Evolutionary conservation across 345 rosid genomes (phyloP).

Genomic region (Orychophragmus violaceus): DNA sequence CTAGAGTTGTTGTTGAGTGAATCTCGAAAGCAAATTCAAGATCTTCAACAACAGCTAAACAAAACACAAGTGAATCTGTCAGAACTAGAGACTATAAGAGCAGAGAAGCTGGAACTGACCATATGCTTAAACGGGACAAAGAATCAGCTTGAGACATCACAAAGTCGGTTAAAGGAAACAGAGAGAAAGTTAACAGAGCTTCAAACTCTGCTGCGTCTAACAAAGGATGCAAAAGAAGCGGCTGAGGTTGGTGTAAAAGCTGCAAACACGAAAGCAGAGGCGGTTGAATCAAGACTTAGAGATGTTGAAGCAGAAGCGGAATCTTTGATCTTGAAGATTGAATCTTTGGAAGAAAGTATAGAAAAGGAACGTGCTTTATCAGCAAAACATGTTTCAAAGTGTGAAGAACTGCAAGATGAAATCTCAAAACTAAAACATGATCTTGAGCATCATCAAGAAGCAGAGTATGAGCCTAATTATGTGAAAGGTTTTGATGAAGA

Average conservation of each 20-base stretch:
- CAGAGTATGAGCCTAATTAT: constrained; percentile 32
- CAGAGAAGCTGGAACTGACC: constrained; percentile 48
- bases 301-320: constrained; percentile 45
- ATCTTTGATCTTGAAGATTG: constrained; percentile 40
- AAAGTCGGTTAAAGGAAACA: constrained; percentile 38
- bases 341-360: constrained; percentile 36
- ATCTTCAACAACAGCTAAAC: constrained; percentile 36
- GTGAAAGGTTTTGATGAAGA: constrained; percentile 35
- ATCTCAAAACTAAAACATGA: constrained; percentile 46
- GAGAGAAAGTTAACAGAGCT: constrained; percentile 42
- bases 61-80: constrained; percentile 40
- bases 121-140: constrained; percentile 42
- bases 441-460: constrained; percentile 33
- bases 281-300: constrained; percentile 47
- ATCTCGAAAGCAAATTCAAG: constrained; percentile 28
- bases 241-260: constrained; percentile 42
- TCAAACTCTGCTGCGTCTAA: constrained; percentile 36
- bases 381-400: constrained; percentile 28
- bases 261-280: constrained; percentile 36
- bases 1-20: constrained; percentile 38
- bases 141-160: constrained; percentile 40
- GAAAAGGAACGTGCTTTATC: constrained; percentile 31
- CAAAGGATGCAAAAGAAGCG: constrained; percentile 42
- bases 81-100: constrained; percentile 46
- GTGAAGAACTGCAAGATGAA: constrained; percentile 48